Conservation (phyloP, 1,284 basidiomycete species). For the Golubevia pallescens region DNA sequence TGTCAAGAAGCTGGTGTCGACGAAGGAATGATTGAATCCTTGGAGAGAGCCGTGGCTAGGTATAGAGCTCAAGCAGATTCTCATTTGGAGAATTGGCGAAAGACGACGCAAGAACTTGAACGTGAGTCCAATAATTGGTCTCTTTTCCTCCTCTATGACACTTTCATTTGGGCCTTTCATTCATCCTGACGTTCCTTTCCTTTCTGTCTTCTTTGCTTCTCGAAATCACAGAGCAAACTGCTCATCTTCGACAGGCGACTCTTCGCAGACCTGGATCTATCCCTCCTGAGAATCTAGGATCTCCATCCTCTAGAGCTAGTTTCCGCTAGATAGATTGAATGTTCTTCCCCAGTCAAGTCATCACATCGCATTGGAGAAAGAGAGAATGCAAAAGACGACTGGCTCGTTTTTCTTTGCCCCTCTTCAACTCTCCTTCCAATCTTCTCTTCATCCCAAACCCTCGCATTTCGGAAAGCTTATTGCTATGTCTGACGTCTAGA, state of each 20-base stretch:
- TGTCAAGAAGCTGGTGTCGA: conserved; percentile 36
- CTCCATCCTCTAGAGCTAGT: too few relatives aligned
- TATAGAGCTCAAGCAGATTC: conserved; percentile 41
- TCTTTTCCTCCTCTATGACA: background rate
- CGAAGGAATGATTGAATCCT: conserved; percentile 22
- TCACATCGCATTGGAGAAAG: too few relatives aligned
- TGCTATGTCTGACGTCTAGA: too few relatives aligned
- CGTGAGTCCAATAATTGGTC: background rate
- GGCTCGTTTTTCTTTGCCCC: too few relatives aligned
- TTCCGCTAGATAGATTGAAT: too few relatives aligned
- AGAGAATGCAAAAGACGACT: too few relatives aligned
- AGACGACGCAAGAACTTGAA: conserved; percentile 29
- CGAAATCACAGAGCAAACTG: conserved; percentile 8
- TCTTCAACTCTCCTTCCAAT: too few relatives aligned
- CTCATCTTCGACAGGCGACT: conserved; percentile 11
- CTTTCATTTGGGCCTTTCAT: too few relatives aligned
- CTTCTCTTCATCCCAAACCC: too few relatives aligned
- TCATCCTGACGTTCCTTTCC: too few relatives aligned
- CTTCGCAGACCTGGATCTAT: conserved; percentile 18
- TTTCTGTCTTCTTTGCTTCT: background rate
- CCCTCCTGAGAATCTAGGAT: conserved; percentile 9
- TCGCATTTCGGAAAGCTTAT: too few relatives aligned
- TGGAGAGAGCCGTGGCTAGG: conserved; percentile 28
- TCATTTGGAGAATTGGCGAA: conserved; percentile 38
- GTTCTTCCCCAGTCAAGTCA: too few relatives aligned